A percentile compares a stretch with the other conserved stretches of the same genome.
Conservation (phyloP, 2,329 filamentous ascomycete genomes). For the Aureobasidium sp. region DNA sequence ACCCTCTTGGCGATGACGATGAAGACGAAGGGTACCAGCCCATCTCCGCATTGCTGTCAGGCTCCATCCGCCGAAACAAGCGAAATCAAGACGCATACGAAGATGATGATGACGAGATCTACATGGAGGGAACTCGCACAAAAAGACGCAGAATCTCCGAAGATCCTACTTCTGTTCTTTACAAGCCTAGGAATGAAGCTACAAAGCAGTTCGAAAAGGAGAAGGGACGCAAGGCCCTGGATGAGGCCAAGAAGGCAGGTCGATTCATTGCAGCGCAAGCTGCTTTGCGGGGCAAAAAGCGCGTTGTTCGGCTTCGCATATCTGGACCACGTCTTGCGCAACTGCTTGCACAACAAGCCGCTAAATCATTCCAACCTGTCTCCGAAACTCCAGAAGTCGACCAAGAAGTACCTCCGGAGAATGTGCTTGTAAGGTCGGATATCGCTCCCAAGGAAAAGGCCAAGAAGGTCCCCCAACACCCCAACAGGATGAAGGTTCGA, state of each 20-base stretch:
- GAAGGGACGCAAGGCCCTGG: slow-evolving; percentile 32
- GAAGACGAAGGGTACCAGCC: slow-evolving; percentile 19
- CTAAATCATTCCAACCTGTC: slow-evolving; percentile 14
- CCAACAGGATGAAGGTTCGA: slow-evolving; percentile 26
- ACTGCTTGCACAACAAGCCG: slow-evolving; percentile 25
- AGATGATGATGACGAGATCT: slow-evolving; percentile 27
- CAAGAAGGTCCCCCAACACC: slow-evolving; percentile 18
- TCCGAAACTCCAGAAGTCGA: neutral
- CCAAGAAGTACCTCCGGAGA: slow-evolving; percentile 11
- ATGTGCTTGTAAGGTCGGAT: slow-evolving; percentile 25
- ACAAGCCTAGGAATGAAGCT: slow-evolving; percentile 31
- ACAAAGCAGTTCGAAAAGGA: slow-evolving; percentile 41
- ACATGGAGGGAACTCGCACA: slow-evolving; percentile 25
- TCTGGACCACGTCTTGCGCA: slow-evolving; percentile 28
- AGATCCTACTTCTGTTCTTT: slow-evolving; percentile 10
- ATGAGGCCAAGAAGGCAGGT: slow-evolving; percentile 35
- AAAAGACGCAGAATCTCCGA: slow-evolving; percentile 27
- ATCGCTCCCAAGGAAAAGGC: slow-evolving; percentile 19
- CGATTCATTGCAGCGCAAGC: slow-evolving; percentile 39
- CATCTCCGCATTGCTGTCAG: slow-evolving; percentile 14
- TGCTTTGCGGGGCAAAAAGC: slow-evolving; percentile 36
- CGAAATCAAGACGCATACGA: slow-evolving; percentile 18
- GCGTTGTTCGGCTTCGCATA: slow-evolving; percentile 33
- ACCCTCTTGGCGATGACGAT: slow-evolving; percentile 20
- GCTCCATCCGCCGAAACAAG: slow-evolving; percentile 15